A percentile compares a stretch with the other conserved stretches of the same genome.
Evolutionary conservation across 2,329 filamentous ascomycete genomes (phyloP).

Genomic region (Drechmeria coniospora): DNA sequence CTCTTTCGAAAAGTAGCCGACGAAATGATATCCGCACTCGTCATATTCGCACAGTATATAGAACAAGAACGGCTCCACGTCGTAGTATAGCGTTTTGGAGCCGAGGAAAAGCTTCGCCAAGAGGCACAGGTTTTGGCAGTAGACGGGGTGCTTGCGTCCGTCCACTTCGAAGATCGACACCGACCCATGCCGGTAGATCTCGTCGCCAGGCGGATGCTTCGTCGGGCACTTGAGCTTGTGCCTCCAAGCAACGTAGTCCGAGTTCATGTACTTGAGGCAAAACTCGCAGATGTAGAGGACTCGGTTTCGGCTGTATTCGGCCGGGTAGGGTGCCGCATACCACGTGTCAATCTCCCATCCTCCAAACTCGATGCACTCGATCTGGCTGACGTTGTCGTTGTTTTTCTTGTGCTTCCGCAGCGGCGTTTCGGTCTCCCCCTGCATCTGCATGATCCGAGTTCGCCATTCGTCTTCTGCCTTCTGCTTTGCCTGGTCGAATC

Average conservation of each 20-base stretch:
- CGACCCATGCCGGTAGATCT: slow-evolving; percentile 85
- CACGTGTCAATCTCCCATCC: slow-evolving; percentile 97
- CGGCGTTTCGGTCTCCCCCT: slow-evolving; percentile 47
- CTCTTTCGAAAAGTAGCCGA: slow-evolving; percentile 99
- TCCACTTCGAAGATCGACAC: slow-evolving; percentile 97
- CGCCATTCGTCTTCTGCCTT: slow-evolving; percentile 90
- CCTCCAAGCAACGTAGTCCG: slow-evolving; percentile 93
- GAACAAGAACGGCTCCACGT: slow-evolving; percentile 92
- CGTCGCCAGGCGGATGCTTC: slow-evolving; percentile 92
- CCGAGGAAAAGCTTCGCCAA: slow-evolving; percentile 95
- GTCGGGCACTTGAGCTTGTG: slow-evolving; percentile 95
- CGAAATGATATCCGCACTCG: slow-evolving; percentile 83
- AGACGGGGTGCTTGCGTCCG: slow-evolving; percentile 92
- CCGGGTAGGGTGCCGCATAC: slow-evolving; percentile 96
- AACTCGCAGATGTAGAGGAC: slow-evolving; percentile 99
- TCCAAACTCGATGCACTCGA: slow-evolving; percentile 97
- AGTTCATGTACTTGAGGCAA: slow-evolving; percentile 98
- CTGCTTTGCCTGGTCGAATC: slow-evolving; percentile 79
- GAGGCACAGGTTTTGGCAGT: slow-evolving; percentile 93
- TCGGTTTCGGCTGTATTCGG: slow-evolving; percentile 93
- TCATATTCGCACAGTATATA: slow-evolving; percentile 95
- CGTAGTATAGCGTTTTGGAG: slow-evolving; percentile 95
- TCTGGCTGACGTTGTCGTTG: slow-evolving; percentile 81
- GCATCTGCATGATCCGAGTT: slow-evolving; percentile 40
- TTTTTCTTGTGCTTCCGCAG: slow-evolving; percentile 56